Evolutionary conservation across 495 filamentous ascomycete species (phyloP).

Genomic region (Podospora tetraspora): DNA sequence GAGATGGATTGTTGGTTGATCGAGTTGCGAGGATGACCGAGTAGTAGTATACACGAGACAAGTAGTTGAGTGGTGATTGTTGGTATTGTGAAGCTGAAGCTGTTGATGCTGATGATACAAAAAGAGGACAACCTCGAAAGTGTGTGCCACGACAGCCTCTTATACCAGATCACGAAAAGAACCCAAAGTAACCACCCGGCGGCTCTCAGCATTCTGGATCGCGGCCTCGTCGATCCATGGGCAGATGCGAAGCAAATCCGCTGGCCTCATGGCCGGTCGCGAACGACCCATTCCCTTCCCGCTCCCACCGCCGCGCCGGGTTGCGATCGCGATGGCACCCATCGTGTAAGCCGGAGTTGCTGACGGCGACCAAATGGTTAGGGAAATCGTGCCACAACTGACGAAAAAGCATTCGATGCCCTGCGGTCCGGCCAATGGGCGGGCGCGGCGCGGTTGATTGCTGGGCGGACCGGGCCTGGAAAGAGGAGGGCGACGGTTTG

Average conservation of each 20-base stretch:
- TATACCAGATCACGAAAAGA: constrained; percentile 5
- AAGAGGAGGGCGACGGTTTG: background rate
- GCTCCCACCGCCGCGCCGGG: background rate
- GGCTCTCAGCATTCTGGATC: background rate
- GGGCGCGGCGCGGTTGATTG: background rate
- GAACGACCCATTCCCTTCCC: background rate
- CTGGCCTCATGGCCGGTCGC: background rate
- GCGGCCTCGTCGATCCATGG: background rate
- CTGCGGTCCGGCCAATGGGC: constrained; percentile 7
- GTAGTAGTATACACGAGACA: background rate
- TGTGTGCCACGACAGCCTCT: constrained; percentile 2
- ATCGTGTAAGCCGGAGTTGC: background rate
- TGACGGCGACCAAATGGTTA: background rate
- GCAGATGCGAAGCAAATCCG: background rate
- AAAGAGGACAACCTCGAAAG: constrained; percentile 1
- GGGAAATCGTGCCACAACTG: constrained; percentile 14
- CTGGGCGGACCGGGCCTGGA: background rate
- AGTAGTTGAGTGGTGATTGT: constrained; percentile 4
- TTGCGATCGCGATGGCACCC: background rate
- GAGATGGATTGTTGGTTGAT: background rate
- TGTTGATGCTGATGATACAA: constrained; percentile 13
- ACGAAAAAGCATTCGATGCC: constrained; percentile 20
- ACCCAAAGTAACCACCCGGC: background rate
- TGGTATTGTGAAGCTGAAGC: constrained; percentile 10
- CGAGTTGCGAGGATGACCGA: background rate